Evolutionary conservation across 2,329 filamentous ascomycete species (phyloP), one percentile per base, ranked within the genome.

Genomic region (Thielaviopsis ethacetica): DNA sequence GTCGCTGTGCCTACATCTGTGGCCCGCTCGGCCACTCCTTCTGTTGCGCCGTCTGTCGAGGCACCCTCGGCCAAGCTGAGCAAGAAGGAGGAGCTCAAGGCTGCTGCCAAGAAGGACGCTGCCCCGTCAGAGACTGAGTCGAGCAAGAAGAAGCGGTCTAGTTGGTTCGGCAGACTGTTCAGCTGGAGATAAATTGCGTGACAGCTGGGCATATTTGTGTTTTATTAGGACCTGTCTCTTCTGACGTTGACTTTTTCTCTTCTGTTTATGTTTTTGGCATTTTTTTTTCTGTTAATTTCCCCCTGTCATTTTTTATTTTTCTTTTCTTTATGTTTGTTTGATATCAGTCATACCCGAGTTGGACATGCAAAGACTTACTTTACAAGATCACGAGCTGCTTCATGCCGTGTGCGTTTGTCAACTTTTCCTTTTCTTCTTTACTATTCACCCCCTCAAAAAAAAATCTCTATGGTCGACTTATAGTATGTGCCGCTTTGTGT

Each of bases 331-430:
- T 57, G 21, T 56, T 61, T 54, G 49, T 57, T 61, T 61, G 59
- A 55, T 61, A 34, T 34, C 53, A 53, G 58, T 58, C 59, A 61
- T 61, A 61, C 59, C 59, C 56, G 53, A 58, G 56, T 61, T 60
- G 58, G 58, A 60, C 53, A 51, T 50, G 54, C 53, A 49, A 49
- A 41, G 49, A 22, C 49, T 54, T 59, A 47, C 22, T 24, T 58
- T 54, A 19, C 41, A 38, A 22, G 21, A 17, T 59, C 41, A 54
- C 53, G 30, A 49, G 27, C 41, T 30, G 30, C n/a, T n/a, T n/a
- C 41, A 24, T 49, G 53, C 10, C 19, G 49, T 49, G 13, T 19
- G 34, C 26, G 19, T 52, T 34, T 34, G 30, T 9, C 30, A 34
- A 34, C 30, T 12, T 12, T 34, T 9, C n/a, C n/a, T n/a, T n/a